Conservation (phyloP, 164 flowering plant genomes). For the Annona cherimola region DNA sequence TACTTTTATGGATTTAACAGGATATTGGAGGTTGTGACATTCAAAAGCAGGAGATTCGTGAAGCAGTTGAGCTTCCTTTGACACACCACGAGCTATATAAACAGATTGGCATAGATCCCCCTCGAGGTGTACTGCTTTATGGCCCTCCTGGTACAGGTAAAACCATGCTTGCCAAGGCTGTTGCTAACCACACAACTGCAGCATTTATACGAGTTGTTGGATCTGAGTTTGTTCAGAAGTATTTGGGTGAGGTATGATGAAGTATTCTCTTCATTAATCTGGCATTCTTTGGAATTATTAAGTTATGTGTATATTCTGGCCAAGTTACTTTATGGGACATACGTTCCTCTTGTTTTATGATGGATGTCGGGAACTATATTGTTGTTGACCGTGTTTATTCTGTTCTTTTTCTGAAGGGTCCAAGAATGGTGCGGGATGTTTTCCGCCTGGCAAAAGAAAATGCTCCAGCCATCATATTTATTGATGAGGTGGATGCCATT, state of each 20-base stretch:
- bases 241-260: conserved; percentile 79
- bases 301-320: not conserved
- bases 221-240: conserved; percentile 97
- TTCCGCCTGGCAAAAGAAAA: conserved; percentile 95
- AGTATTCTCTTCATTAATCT: not conserved
- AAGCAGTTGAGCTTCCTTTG: conserved; percentile 92
- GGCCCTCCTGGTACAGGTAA: conserved; percentile 99
- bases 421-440: conserved; percentile 97
- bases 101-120: conserved; percentile 97
- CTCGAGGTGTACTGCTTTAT: conserved; percentile 91
- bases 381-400: not conserved
- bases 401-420: conserved; percentile 49
- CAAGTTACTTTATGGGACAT: not conserved
- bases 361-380: not conserved
- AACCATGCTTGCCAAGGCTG: conserved; percentile 99
- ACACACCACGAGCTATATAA: conserved; percentile 95
- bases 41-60: conserved; percentile 96
- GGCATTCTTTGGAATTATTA: not conserved
- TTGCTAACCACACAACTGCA: conserved; percentile 88
- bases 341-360: not conserved
- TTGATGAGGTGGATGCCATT: conserved; percentile 98
- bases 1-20: conserved; percentile 23
- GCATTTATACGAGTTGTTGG: conserved; percentile 98
- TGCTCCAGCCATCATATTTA: conserved; percentile 96
- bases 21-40: conserved; percentile 99